These are phyloP conservation scores for Rhizopus delemar DNA, from an alignment of 371 early-diverging fungal genomes.

Conservation along the genomic window DNA sequence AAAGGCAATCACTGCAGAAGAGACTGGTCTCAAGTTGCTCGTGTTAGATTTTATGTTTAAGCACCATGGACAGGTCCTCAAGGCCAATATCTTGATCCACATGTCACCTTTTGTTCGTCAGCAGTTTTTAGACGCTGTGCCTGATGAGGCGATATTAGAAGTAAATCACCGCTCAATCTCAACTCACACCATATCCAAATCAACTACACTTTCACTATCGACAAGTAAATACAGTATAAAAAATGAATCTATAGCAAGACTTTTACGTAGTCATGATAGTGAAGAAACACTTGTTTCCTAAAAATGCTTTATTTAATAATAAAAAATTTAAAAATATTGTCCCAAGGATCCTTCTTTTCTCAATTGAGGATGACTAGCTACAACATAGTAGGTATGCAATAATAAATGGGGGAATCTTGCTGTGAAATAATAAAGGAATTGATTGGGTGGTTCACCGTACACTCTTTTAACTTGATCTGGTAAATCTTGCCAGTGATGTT, in stretches of 20 bases:
- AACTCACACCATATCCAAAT: background rate
- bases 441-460: slow-evolving; percentile 87
- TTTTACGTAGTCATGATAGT: slow-evolving; percentile 4
- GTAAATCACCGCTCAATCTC: slow-evolving; percentile 24
- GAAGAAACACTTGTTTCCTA: slow-evolving; percentile 2
- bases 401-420: slow-evolving; percentile 88
- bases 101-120: slow-evolving; percentile 41
- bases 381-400: slow-evolving; percentile 70
- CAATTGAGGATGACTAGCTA: slow-evolving; percentile 56
- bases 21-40: slow-evolving; percentile 54
- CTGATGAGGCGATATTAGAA: slow-evolving; percentile 46
- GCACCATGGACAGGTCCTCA: slow-evolving; percentile 56
- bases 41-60: slow-evolving; percentile 59
- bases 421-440: slow-evolving; percentile 86
- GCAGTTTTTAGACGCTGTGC: slow-evolving; percentile 48
- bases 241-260: background rate
- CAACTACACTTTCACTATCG: background rate
- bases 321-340: slow-evolving; percentile 58
- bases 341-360: slow-evolving; percentile 65
- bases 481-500: slow-evolving; percentile 96
- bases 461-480: slow-evolving; percentile 71
- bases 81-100: slow-evolving; percentile 48
- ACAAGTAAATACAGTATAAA: slow-evolving; percentile 1
- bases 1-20: slow-evolving; percentile 58
- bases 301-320: slow-evolving; percentile 1